phyloP scores from a whole-genome alignment of 768 basidiomycete genomes.

The Lentinula lateritia region DNA sequence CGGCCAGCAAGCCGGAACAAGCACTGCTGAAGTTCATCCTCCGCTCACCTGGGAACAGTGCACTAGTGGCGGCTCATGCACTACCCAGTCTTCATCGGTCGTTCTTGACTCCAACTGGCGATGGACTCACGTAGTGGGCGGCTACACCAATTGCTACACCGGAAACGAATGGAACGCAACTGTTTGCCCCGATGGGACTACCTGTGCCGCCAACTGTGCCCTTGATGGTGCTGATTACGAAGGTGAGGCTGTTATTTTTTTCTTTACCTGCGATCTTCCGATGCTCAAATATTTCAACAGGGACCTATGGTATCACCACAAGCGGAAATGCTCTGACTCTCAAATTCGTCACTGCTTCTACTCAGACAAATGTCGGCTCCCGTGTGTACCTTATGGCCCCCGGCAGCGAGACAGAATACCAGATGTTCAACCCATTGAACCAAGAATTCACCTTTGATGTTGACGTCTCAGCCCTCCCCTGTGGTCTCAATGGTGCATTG shows the following conservation, averaged over 20 bases:
- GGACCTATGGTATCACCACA: constrained; percentile 47
- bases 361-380: constrained; percentile 30
- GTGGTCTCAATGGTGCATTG: constrained; percentile 57
- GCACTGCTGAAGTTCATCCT: constrained; percentile 37
- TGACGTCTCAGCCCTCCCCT: constrained; percentile 51
- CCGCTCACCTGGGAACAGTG: constrained; percentile 31
- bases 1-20: constrained; percentile 39
- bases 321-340: constrained; percentile 38
- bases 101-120: constrained; percentile 49
- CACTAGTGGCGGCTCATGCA: constrained; percentile 28
- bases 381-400: constrained; percentile 44
- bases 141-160: constrained; percentile 35
- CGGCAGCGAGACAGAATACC: constrained; percentile 36
- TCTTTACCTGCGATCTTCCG: neutral
- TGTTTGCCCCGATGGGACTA: constrained; percentile 41
- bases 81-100: constrained; percentile 22
- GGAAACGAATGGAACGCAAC: constrained; percentile 47
- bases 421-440: constrained; percentile 46
- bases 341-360: constrained; percentile 34
- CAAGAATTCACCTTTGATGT: constrained; percentile 59
- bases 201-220: constrained; percentile 40
- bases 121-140: constrained; percentile 33
- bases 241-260: neutral
- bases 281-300: constrained; percentile 9
- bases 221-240: constrained; percentile 41